Evolutionary conservation across 2,329 filamentous ascomycete species (phyloP).

Genomic region (Microdochium nivale): DNA sequence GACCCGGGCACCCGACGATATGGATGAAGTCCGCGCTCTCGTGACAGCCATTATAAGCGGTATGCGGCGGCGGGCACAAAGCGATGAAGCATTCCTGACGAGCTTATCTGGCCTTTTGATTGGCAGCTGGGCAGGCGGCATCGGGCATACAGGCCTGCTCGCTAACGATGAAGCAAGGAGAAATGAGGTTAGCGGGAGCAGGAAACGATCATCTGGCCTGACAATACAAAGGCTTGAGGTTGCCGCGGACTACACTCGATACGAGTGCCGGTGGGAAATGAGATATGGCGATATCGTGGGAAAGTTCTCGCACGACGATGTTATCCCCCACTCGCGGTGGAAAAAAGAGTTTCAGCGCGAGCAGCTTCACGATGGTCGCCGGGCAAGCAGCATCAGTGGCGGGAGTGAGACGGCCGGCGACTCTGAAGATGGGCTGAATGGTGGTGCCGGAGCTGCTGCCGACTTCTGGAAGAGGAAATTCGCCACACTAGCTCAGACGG

Average conservation of each 20-base stretch:
- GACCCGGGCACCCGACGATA: slow-evolving; percentile 27
- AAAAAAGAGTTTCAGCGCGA: neutral
- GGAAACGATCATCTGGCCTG: neutral
- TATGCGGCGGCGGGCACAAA: slow-evolving; percentile 39
- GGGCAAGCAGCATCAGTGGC: neutral
- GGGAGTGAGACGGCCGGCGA: neutral
- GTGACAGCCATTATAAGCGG: slow-evolving; percentile 43
- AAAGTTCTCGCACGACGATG: neutral
- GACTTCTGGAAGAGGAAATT: neutral
- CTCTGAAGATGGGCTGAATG: neutral
- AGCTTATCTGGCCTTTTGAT: slow-evolving; percentile 43
- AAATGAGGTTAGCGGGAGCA: no score
- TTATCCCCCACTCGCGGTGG: neutral
- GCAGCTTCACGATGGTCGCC: neutral
- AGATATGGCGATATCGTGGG: neutral
- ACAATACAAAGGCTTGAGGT: neutral
- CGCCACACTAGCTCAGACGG: neutral
- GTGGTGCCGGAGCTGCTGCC: neutral
- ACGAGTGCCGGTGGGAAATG: neutral
- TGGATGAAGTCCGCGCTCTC: slow-evolving; percentile 47
- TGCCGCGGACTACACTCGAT: neutral
- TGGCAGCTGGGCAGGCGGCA: neutral
- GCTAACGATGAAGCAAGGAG: neutral
- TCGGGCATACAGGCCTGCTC: neutral
- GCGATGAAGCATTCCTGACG: slow-evolving; percentile 47